phyloP scores from a whole-genome alignment of 164 flowering plant species.

The Macadamia integrifolia region DNA sequence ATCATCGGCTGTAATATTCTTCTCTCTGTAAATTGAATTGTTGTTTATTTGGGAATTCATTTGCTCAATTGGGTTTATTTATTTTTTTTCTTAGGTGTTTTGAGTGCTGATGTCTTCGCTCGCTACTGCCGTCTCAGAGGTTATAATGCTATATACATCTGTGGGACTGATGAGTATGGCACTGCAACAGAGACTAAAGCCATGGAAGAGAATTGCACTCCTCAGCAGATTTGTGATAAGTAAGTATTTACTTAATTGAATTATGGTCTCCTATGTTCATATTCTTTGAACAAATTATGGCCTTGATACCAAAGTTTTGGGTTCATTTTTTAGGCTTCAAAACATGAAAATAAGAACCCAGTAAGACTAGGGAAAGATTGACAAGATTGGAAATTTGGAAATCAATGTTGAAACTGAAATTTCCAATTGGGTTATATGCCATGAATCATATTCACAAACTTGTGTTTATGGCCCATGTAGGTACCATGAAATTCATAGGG shows the following conservation, averaged over 20 bases:
- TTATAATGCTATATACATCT: slow-evolving; percentile 62
- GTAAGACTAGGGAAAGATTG: background rate
- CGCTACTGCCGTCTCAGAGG: slow-evolving; percentile 72
- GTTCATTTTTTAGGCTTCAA: too few relatives aligned
- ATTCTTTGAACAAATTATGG: background rate
- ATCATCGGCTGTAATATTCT: slow-evolving; percentile 54
- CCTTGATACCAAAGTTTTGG: too few relatives aligned
- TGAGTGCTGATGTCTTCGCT: slow-evolving; percentile 90
- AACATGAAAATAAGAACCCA: background rate
- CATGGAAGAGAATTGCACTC: slow-evolving; percentile 69
- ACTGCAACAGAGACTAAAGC: slow-evolving; percentile 89
- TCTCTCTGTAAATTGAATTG: too few relatives aligned
- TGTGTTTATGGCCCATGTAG: slow-evolving; percentile 28
- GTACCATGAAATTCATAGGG: slow-evolving; percentile 80
- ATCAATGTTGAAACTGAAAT: background rate
- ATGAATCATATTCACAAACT: too few relatives aligned
- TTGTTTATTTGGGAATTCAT: too few relatives aligned
- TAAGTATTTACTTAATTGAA: slow-evolving; percentile 15
- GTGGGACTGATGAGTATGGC: slow-evolving; percentile 93
- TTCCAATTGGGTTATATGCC: background rate
- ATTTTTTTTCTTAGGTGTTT: slow-evolving; percentile 42
- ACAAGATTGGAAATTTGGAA: too few relatives aligned
- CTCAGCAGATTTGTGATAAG: slow-evolving; percentile 84
- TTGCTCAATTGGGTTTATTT: too few relatives aligned
- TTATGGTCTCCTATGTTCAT: background rate